phyloP scores from a whole-genome alignment of 2,329 filamentous ascomycete genomes.

The Neoscytalidium dimidiatum region DNA sequence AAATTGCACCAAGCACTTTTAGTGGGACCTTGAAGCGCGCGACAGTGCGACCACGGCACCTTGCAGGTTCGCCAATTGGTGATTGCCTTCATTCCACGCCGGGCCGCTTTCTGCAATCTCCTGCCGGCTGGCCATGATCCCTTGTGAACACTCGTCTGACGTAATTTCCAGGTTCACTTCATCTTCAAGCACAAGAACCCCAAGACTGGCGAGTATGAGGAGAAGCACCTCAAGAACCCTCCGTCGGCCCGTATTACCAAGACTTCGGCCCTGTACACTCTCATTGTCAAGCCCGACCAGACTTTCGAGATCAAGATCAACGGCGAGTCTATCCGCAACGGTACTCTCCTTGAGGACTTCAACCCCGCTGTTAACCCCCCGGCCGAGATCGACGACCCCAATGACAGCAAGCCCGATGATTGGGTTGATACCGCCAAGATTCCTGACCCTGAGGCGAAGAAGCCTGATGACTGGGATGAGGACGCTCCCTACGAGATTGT shows the following conservation, averaged over 20 bases:
- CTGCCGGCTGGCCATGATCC: no score
- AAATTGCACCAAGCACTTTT: neutral
- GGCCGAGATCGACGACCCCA: conserved; percentile 91
- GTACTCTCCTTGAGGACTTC: conserved; percentile 93
- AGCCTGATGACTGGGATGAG: conserved; percentile 99
- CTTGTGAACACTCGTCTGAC: conserved; percentile 25
- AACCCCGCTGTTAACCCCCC: conserved; percentile 87
- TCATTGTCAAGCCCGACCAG: conserved; percentile 96
- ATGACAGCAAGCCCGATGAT: conserved; percentile 90
- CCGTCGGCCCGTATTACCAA: conserved; percentile 87
- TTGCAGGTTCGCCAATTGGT: conserved; percentile 2
- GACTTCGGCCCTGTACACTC: conserved; percentile 91
- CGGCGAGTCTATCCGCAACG: conserved; percentile 83
- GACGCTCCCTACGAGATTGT: conserved; percentile 95
- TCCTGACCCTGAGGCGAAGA: conserved; percentile 85
- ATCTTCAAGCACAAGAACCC: conserved; percentile 99
- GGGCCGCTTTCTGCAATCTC: no score
- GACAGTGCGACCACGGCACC: no score
- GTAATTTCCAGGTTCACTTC: conserved; percentile 67
- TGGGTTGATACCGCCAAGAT: conserved; percentile 97
- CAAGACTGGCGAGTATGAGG: conserved; percentile 98
- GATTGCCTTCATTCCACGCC: no score
- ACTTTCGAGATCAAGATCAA: conserved; percentile 92
- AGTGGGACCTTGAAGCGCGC: no score
- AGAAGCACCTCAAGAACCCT: conserved; percentile 92